These are phyloP conservation scores for Nothophoma quercina DNA, from an alignment of 2,329 filamentous ascomycete species.

Conservation along the genomic window DNA sequence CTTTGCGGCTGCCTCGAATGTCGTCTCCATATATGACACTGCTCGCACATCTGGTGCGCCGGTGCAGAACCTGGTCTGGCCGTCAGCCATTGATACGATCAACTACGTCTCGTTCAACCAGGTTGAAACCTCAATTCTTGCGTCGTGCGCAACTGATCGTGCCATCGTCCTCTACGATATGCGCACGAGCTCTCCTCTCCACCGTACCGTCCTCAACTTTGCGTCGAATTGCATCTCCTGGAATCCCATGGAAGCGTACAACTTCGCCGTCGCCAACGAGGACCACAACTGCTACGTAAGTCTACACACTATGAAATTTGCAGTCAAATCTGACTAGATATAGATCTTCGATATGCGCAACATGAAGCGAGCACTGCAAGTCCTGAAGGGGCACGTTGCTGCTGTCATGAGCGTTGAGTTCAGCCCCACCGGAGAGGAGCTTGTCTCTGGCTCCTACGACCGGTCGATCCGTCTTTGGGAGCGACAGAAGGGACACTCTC, in stretches of 20 bases:
- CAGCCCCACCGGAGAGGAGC: conserved; percentile 90
- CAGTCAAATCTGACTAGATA: conserved; percentile 11
- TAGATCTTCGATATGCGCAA: conserved; percentile 90
- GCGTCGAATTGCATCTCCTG: conserved; percentile 93
- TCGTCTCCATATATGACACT: conserved; percentile 88
- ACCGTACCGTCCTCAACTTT: conserved; percentile 82
- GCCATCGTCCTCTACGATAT: conserved; percentile 91
- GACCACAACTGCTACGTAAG: conserved; percentile 81
- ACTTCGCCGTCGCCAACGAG: conserved; percentile 91
- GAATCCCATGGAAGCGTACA: conserved; percentile 98
- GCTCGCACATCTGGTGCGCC: conserved; percentile 78
- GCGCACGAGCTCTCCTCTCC: conserved; percentile 81
- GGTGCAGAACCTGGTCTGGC: conserved; percentile 85
- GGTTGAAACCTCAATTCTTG: conserved; percentile 89
- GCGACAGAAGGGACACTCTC: conserved; percentile 79
- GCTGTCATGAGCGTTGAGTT: conserved; percentile 98
- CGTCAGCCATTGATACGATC: conserved; percentile 85
- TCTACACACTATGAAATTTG: not conserved
- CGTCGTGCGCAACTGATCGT: conserved; percentile 83
- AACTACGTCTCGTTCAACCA: conserved; percentile 90
- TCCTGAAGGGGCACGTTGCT: conserved; percentile 86
- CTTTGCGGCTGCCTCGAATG: conserved; percentile 80
- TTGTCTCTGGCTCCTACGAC: conserved; percentile 89
- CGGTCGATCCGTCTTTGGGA: conserved; percentile 88
- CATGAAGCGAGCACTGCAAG: conserved; percentile 84